Evolutionary conservation across 257 asterid genomes (phyloP), one percentile per base, ranked within the genome.

Genomic region (Euphrasia confusa): DNA sequence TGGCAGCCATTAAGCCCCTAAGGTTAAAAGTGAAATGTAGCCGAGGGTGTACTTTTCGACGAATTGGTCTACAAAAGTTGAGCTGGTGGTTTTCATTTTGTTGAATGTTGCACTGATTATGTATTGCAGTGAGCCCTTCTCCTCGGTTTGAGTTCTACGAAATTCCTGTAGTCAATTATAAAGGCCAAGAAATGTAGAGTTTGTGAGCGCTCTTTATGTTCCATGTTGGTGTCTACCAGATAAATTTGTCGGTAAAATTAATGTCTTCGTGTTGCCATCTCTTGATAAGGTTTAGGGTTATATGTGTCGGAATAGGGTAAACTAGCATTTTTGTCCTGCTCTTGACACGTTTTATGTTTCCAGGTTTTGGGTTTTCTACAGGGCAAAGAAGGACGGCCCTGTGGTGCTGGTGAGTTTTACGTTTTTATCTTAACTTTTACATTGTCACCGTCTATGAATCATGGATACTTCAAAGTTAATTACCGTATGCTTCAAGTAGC

Each of bases 311-410:
- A 15, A 49, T 17, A 24, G 53, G 13, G 5, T 28, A 10, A 21
- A 14, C 42, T 27, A 54, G 39, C 47, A 35, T 59, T 17, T 45
- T 30, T 49, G 35, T 47, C 56, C 24, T 65, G 28, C 56, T n/a
- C 42, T 32, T 39, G 42, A 56, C 68, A 26, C 68, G 33, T 24
- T 13, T 13, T 69, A 12, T 28, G 3, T 62, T 6, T 60, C 64
- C 84, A 89, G 97, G 97, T 86, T 89, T 71, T 89, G 97, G 97
- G 68, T 89, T 73, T 75, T 89, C 32, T 89, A 89, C 62, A 80
- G 97, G 71, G 97, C 97, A 58, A 89, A 89, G 80, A 70, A 86
- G 78, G 97, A 89, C 68, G 97, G 97, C 58, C 97, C 94, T 15
- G 97, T 89, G 65, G 91, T 89, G 39, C 60, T 86, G 94, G 94